phyloP scores from a whole-genome alignment of 129 eudicot genomes.

The Flaveria ramosissima region DNA sequence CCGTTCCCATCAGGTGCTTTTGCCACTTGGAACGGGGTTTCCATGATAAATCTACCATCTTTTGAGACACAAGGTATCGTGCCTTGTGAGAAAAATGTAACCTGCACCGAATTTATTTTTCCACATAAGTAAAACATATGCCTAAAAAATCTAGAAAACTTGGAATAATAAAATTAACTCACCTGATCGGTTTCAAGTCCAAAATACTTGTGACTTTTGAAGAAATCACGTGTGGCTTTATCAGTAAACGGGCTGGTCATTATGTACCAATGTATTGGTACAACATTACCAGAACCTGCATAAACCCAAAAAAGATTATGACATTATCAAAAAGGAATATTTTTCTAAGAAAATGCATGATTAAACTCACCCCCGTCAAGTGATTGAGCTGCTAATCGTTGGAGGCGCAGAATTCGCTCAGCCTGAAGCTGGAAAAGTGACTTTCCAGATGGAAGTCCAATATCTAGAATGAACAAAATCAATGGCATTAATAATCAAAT shows the following conservation, averaged over 20 bases:
- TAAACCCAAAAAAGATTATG: slow-evolving; percentile 31
- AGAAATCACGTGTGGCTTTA: slow-evolving; percentile 79
- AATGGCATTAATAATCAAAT: slow-evolving; percentile 6
- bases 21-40: slow-evolving; percentile 96
- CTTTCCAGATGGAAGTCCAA: slow-evolving; percentile 98
- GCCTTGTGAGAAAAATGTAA: slow-evolving; percentile 95
- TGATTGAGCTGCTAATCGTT: slow-evolving; percentile 80
- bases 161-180: slow-evolving; percentile 11
- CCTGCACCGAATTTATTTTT: slow-evolving; percentile 43
- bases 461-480: slow-evolving; percentile 55
- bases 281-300: slow-evolving; percentile 54
- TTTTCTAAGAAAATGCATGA: background rate
- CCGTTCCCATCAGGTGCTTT: slow-evolving; percentile 99
- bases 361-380: slow-evolving; percentile 72
- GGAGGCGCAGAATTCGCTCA: slow-evolving; percentile 83
- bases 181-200: slow-evolving; percentile 96
- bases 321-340: slow-evolving; percentile 4
- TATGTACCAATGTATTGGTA: slow-evolving; percentile 93
- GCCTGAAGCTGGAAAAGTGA: slow-evolving; percentile 99
- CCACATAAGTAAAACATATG: slow-evolving; percentile 10
- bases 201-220: slow-evolving; percentile 84
- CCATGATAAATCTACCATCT: slow-evolving; percentile 96
- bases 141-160: background rate
- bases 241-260: slow-evolving; percentile 99
- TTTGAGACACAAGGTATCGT: slow-evolving; percentile 95